Base-by-base conservation (phyloP, 495 filamentous ascomycete genomes). In the Cladorrhinum samala region DNA sequence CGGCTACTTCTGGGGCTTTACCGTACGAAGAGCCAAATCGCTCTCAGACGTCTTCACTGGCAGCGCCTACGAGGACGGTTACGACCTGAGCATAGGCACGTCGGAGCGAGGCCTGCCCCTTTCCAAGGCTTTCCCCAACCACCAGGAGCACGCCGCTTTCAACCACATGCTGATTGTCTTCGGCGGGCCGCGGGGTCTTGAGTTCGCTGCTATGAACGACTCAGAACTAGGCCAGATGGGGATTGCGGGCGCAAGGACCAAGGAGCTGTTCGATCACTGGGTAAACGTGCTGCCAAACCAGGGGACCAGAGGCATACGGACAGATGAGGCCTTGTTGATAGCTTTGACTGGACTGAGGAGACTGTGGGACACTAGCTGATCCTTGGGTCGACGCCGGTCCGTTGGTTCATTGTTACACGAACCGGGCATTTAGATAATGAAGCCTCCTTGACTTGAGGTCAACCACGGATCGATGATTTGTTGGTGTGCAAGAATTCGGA, bases 1-100 rank as follows among this genome's bases (percentile, higher is more conserved):
- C 0, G 88, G 88, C 5, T 88, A 85, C 64, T 91, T 88, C 64
- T 89, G 86, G 87, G 88, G 88, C 42, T 91, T 82, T 63, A 77
- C 63, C 11, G 75, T 85, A 9, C 78, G 88, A 3, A 75, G 72
- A 27, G 80, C 81, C 16, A 50, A 64, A 1, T 79, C 77, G 0
- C 69, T 91, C 2, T 83, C 84, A 0, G 71, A 71, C 21, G 80
- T 91, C 16, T 84, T 88, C 55, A 87, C 84, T 16, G 73, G 84
- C 51, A 77, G 80, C 57, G 73, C 75, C 30, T 82, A 78, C 60
- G 76, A 84, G 21, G 77, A 82, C 40, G 78, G 86, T 13, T 83
- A 88, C 58, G 78, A 89, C 59, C 24, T 87, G 40, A 83, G 77
- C 53, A 79, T 92, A 50, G 87, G 86, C 11, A 90, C 86, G 0